Evolutionary conservation across 345 rosid genomes (phyloP).

Genomic region (Sisymbrium irio): DNA sequence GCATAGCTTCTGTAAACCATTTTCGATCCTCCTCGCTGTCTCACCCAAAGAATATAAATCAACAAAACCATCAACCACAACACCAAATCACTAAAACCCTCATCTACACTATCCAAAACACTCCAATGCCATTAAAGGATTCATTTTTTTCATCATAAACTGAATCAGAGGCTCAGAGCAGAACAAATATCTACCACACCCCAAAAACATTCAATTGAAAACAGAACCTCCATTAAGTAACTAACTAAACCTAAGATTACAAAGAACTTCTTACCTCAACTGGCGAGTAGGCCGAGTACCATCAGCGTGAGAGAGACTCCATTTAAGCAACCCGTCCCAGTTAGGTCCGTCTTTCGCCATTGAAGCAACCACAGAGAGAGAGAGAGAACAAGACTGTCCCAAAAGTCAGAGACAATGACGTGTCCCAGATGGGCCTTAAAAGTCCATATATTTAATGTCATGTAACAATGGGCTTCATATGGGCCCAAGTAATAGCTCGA

Average conservation of each 20-base stretch:
- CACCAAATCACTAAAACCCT: background rate
- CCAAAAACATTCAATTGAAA: background rate
- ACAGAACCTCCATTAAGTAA: background rate
- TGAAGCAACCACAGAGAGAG: background rate
- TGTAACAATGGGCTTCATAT: background rate
- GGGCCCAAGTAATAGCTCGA: background rate
- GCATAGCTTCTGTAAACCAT: slow-evolving; percentile 97
- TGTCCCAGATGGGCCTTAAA: background rate
- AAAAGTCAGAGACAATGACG: background rate
- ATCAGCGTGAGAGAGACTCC: slow-evolving; percentile 86
- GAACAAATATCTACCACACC: background rate
- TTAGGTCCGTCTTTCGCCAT: slow-evolving; percentile 85
- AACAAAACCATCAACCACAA: background rate
- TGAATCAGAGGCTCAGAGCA: background rate
- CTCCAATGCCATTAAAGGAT: background rate
- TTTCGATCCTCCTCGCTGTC: slow-evolving; percentile 79
- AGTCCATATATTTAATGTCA: background rate
- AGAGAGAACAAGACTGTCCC: background rate
- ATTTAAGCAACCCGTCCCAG: slow-evolving; percentile 90
- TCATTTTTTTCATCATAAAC: background rate
- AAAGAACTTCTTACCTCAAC: slow-evolving; percentile 44
- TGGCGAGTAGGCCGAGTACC: slow-evolving; percentile 55
- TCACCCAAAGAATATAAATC: background rate
- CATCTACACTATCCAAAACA: background rate
- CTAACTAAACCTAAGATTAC: background rate